Conservation (phyloP, 2,329 filamentous ascomycete species). For the Kalmusia sp. region DNA sequence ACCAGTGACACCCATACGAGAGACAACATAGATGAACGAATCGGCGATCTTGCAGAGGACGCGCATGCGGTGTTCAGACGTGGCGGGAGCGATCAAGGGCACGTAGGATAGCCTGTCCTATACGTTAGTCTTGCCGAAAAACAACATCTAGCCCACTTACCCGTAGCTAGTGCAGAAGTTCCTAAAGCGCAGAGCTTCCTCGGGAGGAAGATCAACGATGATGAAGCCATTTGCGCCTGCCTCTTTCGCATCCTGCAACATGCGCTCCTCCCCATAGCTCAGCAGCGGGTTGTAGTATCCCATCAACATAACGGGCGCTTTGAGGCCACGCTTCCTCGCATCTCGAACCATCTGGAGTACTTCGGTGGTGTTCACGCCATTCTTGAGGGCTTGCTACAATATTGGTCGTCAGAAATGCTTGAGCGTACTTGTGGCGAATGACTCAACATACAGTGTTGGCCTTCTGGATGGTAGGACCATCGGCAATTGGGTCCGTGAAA, state of each 20-base stretch:
- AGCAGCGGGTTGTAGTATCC: conserved; percentile 98
- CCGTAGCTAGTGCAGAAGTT: conserved; percentile 80
- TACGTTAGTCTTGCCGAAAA: conserved; percentile 24
- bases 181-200: conserved; percentile 93
- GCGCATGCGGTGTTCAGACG: conserved; percentile 92
- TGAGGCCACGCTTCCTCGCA: conserved; percentile 78
- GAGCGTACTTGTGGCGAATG: conserved; percentile 25
- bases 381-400: conserved; percentile 72
- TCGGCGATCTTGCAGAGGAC: conserved; percentile 95
- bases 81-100: conserved; percentile 93
- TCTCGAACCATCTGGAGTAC: conserved; percentile 85
- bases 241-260: conserved; percentile 82
- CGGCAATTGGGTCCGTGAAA: conserved; percentile 97
- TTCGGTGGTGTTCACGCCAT: conserved; percentile 83
- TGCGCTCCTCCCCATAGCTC: conserved; percentile 89
- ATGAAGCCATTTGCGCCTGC: conserved; percentile 96
- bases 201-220: conserved; percentile 91
- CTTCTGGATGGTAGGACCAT: conserved; percentile 95
- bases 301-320: conserved; percentile 89
- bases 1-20: conserved; percentile 94
- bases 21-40: conserved; percentile 99
- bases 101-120: conserved; percentile 81
- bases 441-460: conserved; percentile 76
- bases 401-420: conserved; percentile 21
- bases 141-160: conserved; percentile 53